Conservation (phyloP, 2,329 filamentous ascomycete species). For the Coniochaeta sp. region DNA sequence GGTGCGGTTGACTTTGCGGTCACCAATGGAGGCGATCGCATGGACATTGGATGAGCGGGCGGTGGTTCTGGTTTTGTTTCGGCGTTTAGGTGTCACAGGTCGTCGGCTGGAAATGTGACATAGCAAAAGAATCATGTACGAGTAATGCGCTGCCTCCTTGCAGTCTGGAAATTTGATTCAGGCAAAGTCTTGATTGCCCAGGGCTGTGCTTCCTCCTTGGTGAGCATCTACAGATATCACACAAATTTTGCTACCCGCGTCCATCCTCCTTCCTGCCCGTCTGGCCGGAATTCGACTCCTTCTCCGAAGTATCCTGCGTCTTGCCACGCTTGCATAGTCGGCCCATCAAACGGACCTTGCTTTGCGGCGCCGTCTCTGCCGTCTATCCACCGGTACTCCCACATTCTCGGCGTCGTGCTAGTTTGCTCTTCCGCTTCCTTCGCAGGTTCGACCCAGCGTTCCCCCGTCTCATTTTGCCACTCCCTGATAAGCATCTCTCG, state of each 20-base stretch:
- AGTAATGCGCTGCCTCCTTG: neutral
- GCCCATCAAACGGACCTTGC: slow-evolving; percentile 81
- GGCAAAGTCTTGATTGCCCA: neutral
- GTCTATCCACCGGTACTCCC: slow-evolving; percentile 93
- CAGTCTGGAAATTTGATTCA: neutral
- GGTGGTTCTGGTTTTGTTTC: slow-evolving; percentile 1
- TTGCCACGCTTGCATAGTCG: slow-evolving; percentile 86
- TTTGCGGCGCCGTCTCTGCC: slow-evolving; percentile 69
- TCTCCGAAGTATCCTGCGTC: slow-evolving; percentile 89
- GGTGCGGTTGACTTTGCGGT: slow-evolving; percentile 68
- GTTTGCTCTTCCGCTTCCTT: slow-evolving; percentile 19
- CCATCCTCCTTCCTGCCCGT: slow-evolving; percentile 49
- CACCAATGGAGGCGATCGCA: slow-evolving; percentile 31
- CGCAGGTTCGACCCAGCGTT: slow-evolving; percentile 61
- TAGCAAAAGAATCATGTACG: neutral
- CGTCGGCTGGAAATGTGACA: slow-evolving; percentile 2
- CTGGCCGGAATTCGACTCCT: slow-evolving; percentile 70
- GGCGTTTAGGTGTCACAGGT: slow-evolving; percentile 11
- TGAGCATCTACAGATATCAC: slow-evolving; percentile 5
- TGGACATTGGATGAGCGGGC: slow-evolving; percentile 18
- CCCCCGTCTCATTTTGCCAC: slow-evolving; percentile 78
- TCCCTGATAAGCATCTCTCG: slow-evolving; percentile 77
- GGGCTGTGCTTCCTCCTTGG: neutral
- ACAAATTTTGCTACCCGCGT: slow-evolving; percentile 29
- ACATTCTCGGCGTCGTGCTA: slow-evolving; percentile 38